A percentile compares a stretch with the other conserved stretches of the same genome.
phyloP scores from a whole-genome alignment of 768 basidiomycete species.

The Phylloporus scabripes region DNA sequence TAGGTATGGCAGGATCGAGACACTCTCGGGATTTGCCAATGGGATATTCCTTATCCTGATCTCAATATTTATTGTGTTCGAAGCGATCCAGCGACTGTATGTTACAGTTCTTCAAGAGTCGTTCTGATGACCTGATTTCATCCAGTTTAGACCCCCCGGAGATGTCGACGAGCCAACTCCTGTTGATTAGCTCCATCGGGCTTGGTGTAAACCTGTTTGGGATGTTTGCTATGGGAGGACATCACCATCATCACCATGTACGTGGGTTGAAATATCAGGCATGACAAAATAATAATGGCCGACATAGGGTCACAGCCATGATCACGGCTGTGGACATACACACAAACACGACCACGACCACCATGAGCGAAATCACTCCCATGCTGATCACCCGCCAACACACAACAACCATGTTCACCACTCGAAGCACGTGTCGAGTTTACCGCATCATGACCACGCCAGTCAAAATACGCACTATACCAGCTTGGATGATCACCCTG shows the following conservation, averaged over 20 bases:
- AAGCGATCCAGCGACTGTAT: constrained; percentile 92
- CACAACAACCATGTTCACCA: constrained; percentile 28
- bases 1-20: constrained; percentile 95
- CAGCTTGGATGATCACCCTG: constrained; percentile 9
- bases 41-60: constrained; percentile 92
- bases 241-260: constrained; percentile 74
- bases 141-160: constrained; percentile 77
- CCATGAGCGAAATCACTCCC: constrained; percentile 31
- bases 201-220: constrained; percentile 94
- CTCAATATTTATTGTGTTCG: constrained; percentile 97
- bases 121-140: background rate
- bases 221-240: constrained; percentile 98
- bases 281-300: background rate
- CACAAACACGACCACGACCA: constrained; percentile 14
- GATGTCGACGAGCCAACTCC: constrained; percentile 92
- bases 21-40: constrained; percentile 96
- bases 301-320: constrained; percentile 17
- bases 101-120: constrained; percentile 19
- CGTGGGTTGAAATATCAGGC: constrained; percentile 15
- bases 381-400: constrained; percentile 31
- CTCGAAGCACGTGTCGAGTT: constrained; percentile 6
- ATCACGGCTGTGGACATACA: constrained; percentile 14
- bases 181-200: constrained; percentile 85
- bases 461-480: constrained; percentile 18
- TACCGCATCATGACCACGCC: constrained; percentile 17